These are phyloP conservation scores for Globisporangium takayamanum DNA, from an alignment of 352 stramenopile genomes.

Conservation along the genomic window DNA sequence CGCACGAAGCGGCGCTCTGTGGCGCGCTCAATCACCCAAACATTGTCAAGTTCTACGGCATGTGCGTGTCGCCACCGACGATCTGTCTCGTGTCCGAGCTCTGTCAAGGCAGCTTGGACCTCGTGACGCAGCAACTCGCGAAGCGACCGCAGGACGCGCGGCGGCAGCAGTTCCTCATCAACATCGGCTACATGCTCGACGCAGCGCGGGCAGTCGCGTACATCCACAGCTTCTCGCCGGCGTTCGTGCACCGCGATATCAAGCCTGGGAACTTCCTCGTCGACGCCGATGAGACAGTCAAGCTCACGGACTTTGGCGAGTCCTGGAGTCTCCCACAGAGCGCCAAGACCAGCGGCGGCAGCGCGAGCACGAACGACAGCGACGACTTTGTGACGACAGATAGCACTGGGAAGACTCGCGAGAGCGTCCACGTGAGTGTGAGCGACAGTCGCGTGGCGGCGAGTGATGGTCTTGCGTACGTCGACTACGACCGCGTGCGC, in stretches of 20 bases:
- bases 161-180: slow-evolving; percentile 25
- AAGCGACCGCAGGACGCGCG: background rate
- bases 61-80: slow-evolving; percentile 59
- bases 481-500: background rate
- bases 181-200: slow-evolving; percentile 41
- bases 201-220: slow-evolving; percentile 35
- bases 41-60: slow-evolving; percentile 78
- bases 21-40: slow-evolving; percentile 37
- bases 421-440: background rate
- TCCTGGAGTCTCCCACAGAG: slow-evolving; percentile 21
- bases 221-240: slow-evolving; percentile 42
- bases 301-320: slow-evolving; percentile 25
- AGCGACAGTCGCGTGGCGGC: no score
- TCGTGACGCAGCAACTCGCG: slow-evolving; percentile 14
- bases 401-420: background rate
- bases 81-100: slow-evolving; percentile 54
- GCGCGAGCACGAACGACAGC: background rate
- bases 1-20: slow-evolving; percentile 38
- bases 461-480: background rate
- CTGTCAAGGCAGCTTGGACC: slow-evolving; percentile 35
- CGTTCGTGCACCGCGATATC: slow-evolving; percentile 49
- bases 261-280: slow-evolving; percentile 63
- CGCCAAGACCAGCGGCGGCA: slow-evolving; percentile 2
- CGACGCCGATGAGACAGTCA: slow-evolving; percentile 1
- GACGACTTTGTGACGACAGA: background rate